Evolutionary conservation across 2,329 filamentous ascomycete genomes (phyloP).

Genomic region (Fusarium sp.): DNA sequence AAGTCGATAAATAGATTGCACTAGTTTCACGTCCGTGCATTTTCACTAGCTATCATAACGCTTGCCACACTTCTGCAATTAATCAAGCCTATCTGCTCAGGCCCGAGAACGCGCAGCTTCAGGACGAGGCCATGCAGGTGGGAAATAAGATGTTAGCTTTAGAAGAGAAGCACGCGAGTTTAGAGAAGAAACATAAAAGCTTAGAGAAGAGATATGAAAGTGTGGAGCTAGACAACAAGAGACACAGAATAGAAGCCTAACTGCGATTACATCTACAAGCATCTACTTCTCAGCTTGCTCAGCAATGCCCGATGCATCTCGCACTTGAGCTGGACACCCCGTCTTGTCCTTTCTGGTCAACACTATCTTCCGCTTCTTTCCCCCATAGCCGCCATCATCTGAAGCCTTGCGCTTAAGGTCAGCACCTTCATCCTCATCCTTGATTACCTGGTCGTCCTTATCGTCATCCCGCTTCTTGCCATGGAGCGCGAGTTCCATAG

Average conservation of each 20-base stretch:
- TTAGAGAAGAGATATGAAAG: too few species aligned
- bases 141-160: too few species aligned
- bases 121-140: too few species aligned
- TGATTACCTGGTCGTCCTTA: too few species aligned
- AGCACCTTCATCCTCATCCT: not conserved
- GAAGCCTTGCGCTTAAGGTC: not conserved
- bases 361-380: not conserved
- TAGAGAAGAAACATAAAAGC: too few species aligned
- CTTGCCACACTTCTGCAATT: not conserved
- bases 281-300: accelerated
- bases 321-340: not conserved
- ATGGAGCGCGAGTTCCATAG: too few species aligned
- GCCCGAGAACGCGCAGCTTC: too few species aligned
- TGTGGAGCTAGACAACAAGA: too few species aligned
- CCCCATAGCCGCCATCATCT: not conserved
- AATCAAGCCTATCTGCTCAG: not conserved
- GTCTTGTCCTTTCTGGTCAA: accelerated
- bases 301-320: accelerated
- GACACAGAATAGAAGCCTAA: too few species aligned
- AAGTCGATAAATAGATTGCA: not conserved
- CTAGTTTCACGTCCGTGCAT: not conserved
- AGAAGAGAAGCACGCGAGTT: too few species aligned
- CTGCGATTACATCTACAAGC: not conserved
- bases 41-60: accelerated
- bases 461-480: accelerated